A percentile compares a stretch with the other conserved stretches of the same genome.
Conservation (phyloP, 2,329 filamentous ascomycete species). For the Capronia epimyces region DNA sequence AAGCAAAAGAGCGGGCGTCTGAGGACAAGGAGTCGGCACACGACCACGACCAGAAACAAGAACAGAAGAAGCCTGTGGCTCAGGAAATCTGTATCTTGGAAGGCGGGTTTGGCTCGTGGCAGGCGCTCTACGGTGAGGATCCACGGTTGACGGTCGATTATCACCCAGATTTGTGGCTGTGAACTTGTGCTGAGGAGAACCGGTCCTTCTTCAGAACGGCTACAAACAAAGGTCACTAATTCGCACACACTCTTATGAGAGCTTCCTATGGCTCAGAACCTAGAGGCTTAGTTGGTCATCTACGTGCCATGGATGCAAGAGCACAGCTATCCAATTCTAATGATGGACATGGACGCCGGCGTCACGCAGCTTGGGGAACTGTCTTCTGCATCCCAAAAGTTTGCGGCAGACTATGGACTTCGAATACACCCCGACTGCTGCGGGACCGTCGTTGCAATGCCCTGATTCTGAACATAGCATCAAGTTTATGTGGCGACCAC, state of each 20-base stretch:
- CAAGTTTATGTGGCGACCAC: too few relatives aligned
- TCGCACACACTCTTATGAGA: too few relatives aligned
- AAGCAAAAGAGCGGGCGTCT: conserved; percentile 20
- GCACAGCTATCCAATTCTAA: neutral
- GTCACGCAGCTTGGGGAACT: neutral
- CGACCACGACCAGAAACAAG: neutral
- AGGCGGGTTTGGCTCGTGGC: conserved; percentile 81
- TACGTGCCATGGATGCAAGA: neutral
- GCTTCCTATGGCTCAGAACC: neutral
- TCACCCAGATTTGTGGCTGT: conserved; percentile 74
- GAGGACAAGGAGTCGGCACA: conserved; percentile 10
- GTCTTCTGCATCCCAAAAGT: too few relatives aligned
- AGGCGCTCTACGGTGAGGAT: conserved; percentile 73
- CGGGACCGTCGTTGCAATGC: too few relatives aligned
- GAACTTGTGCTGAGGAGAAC: neutral
- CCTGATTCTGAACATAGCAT: too few relatives aligned
- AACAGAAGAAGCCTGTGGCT: conserved; percentile 28
- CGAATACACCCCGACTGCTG: too few relatives aligned
- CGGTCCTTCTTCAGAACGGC: neutral
- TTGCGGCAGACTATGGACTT: too few relatives aligned
- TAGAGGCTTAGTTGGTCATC: neutral
- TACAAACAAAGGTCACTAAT: too few relatives aligned
- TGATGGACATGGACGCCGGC: neutral
- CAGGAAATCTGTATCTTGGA: conserved; percentile 81
- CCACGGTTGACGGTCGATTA: conserved; percentile 76